Base-by-base conservation (phyloP, 2,329 filamentous ascomycete genomes). In the Didymosphaeria variabile region DNA sequence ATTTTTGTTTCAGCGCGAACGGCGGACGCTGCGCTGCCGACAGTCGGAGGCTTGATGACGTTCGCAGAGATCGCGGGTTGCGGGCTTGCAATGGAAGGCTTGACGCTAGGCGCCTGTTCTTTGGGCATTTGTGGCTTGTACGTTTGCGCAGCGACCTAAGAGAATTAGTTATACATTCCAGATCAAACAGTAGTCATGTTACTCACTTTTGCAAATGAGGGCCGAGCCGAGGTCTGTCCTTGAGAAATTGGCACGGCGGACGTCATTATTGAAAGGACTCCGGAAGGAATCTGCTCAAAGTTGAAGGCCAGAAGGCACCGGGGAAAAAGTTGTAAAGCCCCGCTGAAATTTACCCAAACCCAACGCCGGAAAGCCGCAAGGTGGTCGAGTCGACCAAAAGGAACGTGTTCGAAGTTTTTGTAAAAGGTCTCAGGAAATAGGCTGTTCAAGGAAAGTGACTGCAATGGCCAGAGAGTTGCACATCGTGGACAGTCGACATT, bases 151-250 rank as follows among this genome's bases (percentile, higher is more conserved):
- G 78, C 78, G 56, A 81, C 79, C 79, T 80, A 38, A n/a, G 15
- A 19, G 46, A 51, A 45, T 74, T 57, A 76, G 69, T 29, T 50
- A 55, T 29, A 32, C 50, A 36, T 29, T 12, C 12, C 17, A 50
- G 3, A 44, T 17, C 6, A n/a, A 40, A 40, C 38, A 40, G 26
- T 38, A 70, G 82, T 60, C 81, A 92, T 13, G 21, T 31, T 17
- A 70, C 83, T 60, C 81, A 92, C 91, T 86, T 91, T 93, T 79
- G 91, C 91, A 83, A 93, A 93, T 46, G 90, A 92, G 69, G 89
- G 85, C 79, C 87, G 88, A 56, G 65, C 62, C 81, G 68, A 66
- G 31, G 67, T 57, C 53, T 72, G 67, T 55, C 77, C 76, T 31
- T 68, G 58, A 55, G 72, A 64, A 15, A 70, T 65, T 42, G 75